These are phyloP conservation scores for Nakaseomyces kungkrabaensis DNA, from an alignment of 1,139 yeast species.

Conservation along the genomic window DNA sequence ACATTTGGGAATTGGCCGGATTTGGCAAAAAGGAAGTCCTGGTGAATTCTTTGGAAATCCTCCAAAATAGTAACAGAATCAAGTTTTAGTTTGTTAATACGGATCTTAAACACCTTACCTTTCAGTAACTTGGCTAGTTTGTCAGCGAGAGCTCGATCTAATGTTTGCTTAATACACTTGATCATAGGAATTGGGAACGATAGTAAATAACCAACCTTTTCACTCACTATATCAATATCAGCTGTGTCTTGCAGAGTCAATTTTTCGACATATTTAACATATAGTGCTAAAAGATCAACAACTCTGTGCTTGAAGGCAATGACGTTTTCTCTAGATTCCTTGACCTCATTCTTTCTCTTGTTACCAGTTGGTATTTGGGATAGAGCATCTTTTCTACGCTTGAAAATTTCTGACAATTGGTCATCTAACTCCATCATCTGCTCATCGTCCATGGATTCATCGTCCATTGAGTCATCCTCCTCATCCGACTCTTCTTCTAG, in stretches of 20 bases:
- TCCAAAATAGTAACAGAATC: constrained; percentile 12
- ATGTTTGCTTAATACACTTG: constrained; percentile 51
- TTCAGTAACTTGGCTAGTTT: constrained; percentile 69
- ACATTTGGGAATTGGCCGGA: constrained; percentile 22
- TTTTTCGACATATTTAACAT: constrained; percentile 33
- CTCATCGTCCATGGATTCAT: constrained; percentile 81
- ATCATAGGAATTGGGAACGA: constrained; percentile 51
- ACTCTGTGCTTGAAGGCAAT: constrained; percentile 69
- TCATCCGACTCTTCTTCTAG: constrained; percentile 39
- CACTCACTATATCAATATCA: neutral
- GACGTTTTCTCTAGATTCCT: constrained; percentile 72
- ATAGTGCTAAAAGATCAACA: constrained; percentile 64
- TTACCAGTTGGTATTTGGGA: constrained; percentile 46
- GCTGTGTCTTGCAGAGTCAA: constrained; percentile 9
- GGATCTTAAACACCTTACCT: constrained; percentile 49
- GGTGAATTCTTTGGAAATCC: constrained; percentile 20
- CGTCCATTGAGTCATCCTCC: constrained; percentile 43
- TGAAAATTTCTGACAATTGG: constrained; percentile 73
- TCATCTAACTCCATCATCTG: constrained; percentile 94
- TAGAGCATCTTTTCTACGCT: constrained; percentile 62
- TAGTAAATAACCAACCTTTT: constrained; percentile 24
- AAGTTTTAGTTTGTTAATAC: constrained; percentile 16
- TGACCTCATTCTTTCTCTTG: constrained; percentile 58
- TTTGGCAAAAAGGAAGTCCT: constrained; percentile 27
- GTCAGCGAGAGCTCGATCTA: constrained; percentile 58